Conservation (phyloP, 495 filamentous ascomycete genomes). For the Parmelia sp. region DNA sequence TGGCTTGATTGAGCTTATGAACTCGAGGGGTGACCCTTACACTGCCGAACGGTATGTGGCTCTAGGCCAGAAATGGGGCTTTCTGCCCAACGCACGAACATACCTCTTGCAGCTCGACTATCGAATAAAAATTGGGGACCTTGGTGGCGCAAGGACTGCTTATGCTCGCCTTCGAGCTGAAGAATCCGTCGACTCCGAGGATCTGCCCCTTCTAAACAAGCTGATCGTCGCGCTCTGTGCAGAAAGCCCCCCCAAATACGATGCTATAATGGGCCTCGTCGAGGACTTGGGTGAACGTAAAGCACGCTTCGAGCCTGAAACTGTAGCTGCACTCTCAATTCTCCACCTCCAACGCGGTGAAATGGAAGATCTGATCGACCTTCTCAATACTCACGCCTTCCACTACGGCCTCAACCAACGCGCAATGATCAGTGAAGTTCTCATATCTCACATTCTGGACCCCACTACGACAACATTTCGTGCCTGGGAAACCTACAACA, state of each 20-base stretch:
- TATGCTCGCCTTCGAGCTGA: conserved; percentile 55
- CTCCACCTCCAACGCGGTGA: conserved; percentile 68
- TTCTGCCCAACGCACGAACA: conserved; percentile 58
- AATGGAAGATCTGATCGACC: conserved; percentile 65
- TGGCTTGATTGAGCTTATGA: conserved; percentile 64
- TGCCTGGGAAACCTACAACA: conserved; percentile 75
- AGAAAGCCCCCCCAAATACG: conserved; percentile 48
- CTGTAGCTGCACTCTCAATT: conserved; percentile 61
- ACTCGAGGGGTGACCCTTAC: conserved; percentile 60
- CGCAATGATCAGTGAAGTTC: conserved; percentile 50
- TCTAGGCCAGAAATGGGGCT: conserved; percentile 54
- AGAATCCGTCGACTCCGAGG: conserved; percentile 45
- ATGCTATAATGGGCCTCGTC: conserved; percentile 64
- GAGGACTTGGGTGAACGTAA: conserved; percentile 68
- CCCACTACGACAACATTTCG: conserved; percentile 50
- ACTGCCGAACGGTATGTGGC: conserved; percentile 64
- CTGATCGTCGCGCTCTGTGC: conserved; percentile 68
- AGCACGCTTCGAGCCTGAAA: conserved; percentile 60
- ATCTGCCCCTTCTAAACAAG: conserved; percentile 62
- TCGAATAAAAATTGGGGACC: conserved; percentile 59
- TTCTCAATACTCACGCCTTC: conserved; percentile 61
- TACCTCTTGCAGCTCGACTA: conserved; percentile 71
- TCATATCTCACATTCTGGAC: conserved; percentile 62
- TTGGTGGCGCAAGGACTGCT: conserved; percentile 56
- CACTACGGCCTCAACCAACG: conserved; percentile 61